A percentile compares a stretch with the other conserved stretches of the same genome.
These are phyloP conservation scores for Diatrype stigma DNA, from an alignment of 2,329 filamentous ascomycete species.

Conservation along the genomic window DNA sequence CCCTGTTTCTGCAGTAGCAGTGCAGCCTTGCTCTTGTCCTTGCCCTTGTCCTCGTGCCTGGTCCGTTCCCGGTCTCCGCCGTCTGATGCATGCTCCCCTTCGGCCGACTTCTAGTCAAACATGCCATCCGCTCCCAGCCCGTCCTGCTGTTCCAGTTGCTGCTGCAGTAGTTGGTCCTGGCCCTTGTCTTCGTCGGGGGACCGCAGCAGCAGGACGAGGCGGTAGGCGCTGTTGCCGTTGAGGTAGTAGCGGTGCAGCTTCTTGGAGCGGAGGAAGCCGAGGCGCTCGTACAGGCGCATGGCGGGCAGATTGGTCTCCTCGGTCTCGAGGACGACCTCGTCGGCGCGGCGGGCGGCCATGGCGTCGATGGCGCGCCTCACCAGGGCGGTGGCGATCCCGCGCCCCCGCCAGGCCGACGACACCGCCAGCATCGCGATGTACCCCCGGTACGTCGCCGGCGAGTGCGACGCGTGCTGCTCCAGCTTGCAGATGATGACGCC, in stretches of 20 bases:
- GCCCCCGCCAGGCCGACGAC: conserved; percentile 70
- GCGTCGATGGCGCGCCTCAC: conserved; percentile 88
- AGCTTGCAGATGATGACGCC: conserved; percentile 95
- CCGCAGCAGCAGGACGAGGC: conserved; percentile 78
- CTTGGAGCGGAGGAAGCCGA: conserved; percentile 91
- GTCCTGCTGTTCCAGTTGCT: conserved; percentile 5
- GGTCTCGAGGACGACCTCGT: conserved; percentile 94
- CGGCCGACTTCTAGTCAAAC: no score
- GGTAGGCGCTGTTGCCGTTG: conserved; percentile 92
- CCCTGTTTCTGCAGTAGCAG: no score
- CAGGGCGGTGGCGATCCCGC: conserved; percentile 81
- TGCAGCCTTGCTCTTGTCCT: no score
- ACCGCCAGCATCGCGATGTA: conserved; percentile 99
- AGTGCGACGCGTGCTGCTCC: conserved; percentile 82
- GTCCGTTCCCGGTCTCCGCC: no score
- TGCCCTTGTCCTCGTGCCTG: no score
- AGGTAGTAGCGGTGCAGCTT: conserved; percentile 92
- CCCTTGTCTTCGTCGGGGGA: conserved; percentile 10
- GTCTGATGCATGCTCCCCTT: no score
- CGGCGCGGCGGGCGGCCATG: conserved; percentile 79
- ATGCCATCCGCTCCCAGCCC: neutral
- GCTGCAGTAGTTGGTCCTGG: conserved; percentile 8
- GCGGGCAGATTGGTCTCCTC: conserved; percentile 89
- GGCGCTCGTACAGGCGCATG: conserved; percentile 85
- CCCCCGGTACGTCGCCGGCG: conserved; percentile 68